These are phyloP conservation scores for Eimeria brunetti DNA, from an alignment of 169 alveolate species.

Conservation along the genomic window DNA sequence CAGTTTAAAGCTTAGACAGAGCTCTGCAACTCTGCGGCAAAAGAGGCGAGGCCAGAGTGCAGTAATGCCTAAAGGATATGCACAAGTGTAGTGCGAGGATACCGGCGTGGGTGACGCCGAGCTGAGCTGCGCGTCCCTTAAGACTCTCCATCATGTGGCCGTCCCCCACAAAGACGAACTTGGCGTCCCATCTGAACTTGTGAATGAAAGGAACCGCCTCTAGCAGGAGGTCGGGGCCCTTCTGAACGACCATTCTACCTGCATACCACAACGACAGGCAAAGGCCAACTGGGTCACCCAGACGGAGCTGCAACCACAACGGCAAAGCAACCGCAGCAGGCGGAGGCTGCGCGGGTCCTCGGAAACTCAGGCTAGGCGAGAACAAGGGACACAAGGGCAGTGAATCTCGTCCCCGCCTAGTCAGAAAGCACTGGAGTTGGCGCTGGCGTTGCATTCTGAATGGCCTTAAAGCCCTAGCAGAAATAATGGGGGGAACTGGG, in stretches of 20 bases:
- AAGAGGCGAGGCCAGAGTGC: not conserved
- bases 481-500: not conserved
- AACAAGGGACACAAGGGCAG: not conserved
- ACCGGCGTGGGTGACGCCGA: conserved; percentile 80
- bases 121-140: conserved; percentile 86
- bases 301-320: not conserved
- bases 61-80: not conserved
- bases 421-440: not conserved
- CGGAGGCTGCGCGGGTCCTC: not conserved
- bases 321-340: not conserved
- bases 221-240: conserved; percentile 87
- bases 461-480: not conserved
- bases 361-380: not conserved
- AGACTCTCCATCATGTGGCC: conserved; percentile 88
- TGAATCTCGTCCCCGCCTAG: not conserved
- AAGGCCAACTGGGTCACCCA: not conserved
- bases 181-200: conserved; percentile 85
- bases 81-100: not conserved
- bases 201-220: conserved; percentile 85
- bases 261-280: not conserved
- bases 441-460: not conserved
- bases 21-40: not conserved
- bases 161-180: conserved; percentile 89
- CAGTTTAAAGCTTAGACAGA: not conserved
- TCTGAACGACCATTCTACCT: conserved; percentile 88